phyloP scores from a whole-genome alignment of 371 early-diverging fungal genomes.

The Nematocida minor region DNA sequence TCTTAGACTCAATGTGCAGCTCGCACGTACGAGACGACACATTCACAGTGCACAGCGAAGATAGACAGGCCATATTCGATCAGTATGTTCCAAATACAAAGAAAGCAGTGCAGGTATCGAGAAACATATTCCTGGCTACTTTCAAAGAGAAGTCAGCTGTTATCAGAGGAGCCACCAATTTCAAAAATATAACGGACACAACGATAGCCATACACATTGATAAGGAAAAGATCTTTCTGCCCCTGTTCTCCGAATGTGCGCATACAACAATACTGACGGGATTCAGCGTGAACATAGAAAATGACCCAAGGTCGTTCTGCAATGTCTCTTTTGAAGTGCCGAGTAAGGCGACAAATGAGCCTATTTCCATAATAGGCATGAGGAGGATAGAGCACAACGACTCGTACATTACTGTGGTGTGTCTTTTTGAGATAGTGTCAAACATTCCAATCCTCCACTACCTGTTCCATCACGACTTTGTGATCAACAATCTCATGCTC shows the following conservation, averaged over 20 bases:
- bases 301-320: background rate
- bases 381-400: background rate
- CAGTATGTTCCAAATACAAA: background rate
- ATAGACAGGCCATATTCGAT: background rate
- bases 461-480: conserved; percentile 36
- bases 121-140: background rate
- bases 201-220: background rate
- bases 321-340: conserved; percentile 3
- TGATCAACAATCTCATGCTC: background rate
- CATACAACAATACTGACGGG: background rate
- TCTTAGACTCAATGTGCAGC: background rate
- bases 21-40: background rate
- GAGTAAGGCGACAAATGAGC: background rate
- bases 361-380: background rate
- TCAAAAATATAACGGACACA: conserved; percentile 49
- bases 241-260: conserved; percentile 31
- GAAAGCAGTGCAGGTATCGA: background rate
- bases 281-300: background rate
- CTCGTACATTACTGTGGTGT: background rate
- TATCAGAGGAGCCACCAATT: conserved; percentile 21
- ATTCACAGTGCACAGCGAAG: background rate
- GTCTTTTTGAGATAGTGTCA: background rate
- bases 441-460: conserved; percentile 8
- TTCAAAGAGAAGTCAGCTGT: conserved; percentile 1
- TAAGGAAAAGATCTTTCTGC: background rate